Evolutionary conservation across 1,284 basidiomycete species (phyloP).

Genomic region (Cerrena zonata): DNA sequence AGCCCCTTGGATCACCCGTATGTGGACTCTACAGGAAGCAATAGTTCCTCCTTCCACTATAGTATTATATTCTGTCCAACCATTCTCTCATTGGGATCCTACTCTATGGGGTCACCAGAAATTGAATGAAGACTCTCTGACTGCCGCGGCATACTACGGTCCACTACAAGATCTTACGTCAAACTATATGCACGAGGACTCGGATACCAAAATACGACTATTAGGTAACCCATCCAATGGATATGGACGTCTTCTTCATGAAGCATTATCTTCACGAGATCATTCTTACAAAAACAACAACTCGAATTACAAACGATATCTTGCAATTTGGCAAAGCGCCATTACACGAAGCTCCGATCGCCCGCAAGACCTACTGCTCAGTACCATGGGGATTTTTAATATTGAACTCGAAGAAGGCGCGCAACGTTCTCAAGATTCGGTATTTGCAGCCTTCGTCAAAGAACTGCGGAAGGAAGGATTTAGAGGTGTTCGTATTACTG

Average conservation of each 20-base stretch:
- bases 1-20: neutral
- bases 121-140: no score
- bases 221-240: neutral
- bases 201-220: neutral
- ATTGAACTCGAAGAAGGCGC: neutral
- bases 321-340: neutral
- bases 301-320: neutral
- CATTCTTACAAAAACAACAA: neutral
- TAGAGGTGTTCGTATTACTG: neutral
- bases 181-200: neutral
- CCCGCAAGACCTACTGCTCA: neutral
- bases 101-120: no score
- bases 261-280: neutral
- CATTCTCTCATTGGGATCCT: no score
- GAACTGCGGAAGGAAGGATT: neutral
- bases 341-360: neutral
- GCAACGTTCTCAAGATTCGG: neutral
- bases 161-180: neutral
- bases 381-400: neutral
- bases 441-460: neutral
- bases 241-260: neutral
- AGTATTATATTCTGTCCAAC: no score
- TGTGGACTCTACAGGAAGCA: neutral
- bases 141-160: no score
- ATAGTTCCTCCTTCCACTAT: no score